These are phyloP conservation scores for Eutrema yunnanense DNA, from an alignment of 345 rosid genomes.

Conservation along the genomic window DNA sequence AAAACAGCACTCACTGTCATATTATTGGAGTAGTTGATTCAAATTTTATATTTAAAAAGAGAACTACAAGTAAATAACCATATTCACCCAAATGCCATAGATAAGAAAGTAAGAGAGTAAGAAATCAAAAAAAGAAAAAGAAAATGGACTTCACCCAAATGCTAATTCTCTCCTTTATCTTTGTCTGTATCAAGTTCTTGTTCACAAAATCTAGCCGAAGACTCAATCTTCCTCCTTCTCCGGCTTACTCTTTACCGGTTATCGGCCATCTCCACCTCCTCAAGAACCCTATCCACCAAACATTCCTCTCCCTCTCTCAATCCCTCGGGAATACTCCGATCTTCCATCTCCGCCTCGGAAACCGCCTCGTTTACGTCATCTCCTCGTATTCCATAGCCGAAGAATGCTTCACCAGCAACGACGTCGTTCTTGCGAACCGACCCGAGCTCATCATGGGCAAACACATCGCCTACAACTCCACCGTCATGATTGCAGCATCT, in stretches of 20 bases:
- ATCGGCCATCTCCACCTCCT: conserved; percentile 28
- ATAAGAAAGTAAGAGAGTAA: too few relatives aligned
- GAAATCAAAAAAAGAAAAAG: too few relatives aligned
- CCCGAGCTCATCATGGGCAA: conserved; percentile 27
- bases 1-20: too few relatives aligned
- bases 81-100: too few relatives aligned
- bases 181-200: conserved; percentile 4
- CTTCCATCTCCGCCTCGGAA: conserved; percentile 43
- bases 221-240: conserved; percentile 44
- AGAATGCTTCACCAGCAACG: conserved; percentile 56
- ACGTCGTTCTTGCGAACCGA: conserved; percentile 48
- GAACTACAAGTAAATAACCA: too few relatives aligned
- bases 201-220: background rate
- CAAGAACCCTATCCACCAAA: conserved; percentile 16
- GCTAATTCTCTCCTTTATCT: background rate
- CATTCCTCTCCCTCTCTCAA: conserved; percentile 9
- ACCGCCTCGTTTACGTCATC: conserved; percentile 35
- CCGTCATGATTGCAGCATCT: conserved; percentile 25
- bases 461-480: conserved; percentile 35
- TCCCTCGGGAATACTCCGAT: conserved; percentile 34
- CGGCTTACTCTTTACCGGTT: conserved; percentile 23
- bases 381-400: conserved; percentile 32
- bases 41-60: background rate
- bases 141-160: conserved; percentile 9
- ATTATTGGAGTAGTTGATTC: background rate